A percentile compares a stretch with the other conserved stretches of the same genome.
These are phyloP conservation scores for Crotalaria pallida DNA, from an alignment of 306 rosid genomes.

Conservation along the genomic window DNA sequence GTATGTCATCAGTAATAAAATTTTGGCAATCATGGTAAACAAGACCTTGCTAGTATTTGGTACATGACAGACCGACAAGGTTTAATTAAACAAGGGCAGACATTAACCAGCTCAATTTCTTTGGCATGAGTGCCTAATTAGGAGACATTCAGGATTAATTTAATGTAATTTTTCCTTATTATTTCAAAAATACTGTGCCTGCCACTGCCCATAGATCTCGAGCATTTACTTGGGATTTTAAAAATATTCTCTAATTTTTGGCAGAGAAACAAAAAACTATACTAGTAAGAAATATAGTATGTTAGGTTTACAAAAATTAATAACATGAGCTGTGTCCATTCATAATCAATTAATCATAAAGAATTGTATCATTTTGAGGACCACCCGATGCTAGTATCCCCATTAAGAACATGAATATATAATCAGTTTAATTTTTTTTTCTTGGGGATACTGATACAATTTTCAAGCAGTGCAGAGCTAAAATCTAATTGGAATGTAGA, in stretches of 20 bases:
- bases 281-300: conserved; percentile 20
- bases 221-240: conserved; percentile 53
- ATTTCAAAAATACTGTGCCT: conserved; percentile 32
- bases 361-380: conserved; percentile 15
- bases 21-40: conserved; percentile 27
- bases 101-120: conserved; percentile 87
- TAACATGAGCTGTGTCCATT: conserved; percentile 37
- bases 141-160: conserved; percentile 45
- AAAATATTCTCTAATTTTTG: conserved; percentile 29
- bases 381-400: conserved; percentile 20
- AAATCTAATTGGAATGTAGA: conserved; percentile 35
- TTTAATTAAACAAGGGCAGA: conserved; percentile 62
- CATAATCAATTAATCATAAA: background rate
- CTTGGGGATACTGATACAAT: background rate
- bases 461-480: conserved; percentile 16
- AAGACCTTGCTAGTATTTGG: conserved; percentile 25
- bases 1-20: conserved; percentile 8
- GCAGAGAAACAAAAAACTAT: conserved; percentile 24
- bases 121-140: conserved; percentile 57
- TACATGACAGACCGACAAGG: conserved; percentile 47
- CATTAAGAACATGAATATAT: background rate
- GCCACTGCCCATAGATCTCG: conserved; percentile 29
- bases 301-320: conserved; percentile 24
- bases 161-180: conserved; percentile 14
- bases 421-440: background rate